A percentile compares a stretch with the other conserved stretches of the same genome.
phyloP scores from a whole-genome alignment of 1,284 basidiomycete genomes.

The Butyriboletus pseudospeciosus region DNA sequence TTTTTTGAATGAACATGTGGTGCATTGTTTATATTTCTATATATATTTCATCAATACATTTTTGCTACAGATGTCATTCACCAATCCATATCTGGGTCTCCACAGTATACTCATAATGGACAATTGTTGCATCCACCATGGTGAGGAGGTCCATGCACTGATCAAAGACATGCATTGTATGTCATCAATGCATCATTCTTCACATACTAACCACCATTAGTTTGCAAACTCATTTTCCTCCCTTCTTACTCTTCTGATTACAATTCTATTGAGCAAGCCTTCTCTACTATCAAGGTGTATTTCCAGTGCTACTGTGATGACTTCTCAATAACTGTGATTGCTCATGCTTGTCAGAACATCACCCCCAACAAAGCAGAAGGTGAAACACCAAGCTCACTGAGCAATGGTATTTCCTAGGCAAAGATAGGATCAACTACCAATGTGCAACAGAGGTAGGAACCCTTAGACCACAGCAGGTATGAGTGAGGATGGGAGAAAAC shows the following conservation, averaged over 20 bases:
- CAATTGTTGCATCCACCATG: neutral
- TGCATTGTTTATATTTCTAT: no score
- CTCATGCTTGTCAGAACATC: neutral
- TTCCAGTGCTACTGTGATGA: neutral
- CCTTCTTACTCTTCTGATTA: neutral
- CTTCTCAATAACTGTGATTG: neutral
- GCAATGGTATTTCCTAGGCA: no score
- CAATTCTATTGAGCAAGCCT: neutral
- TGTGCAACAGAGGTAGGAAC: no score
- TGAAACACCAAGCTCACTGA: no score
- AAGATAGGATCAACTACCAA: no score
- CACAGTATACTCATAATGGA: neutral
- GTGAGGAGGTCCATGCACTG: neutral
- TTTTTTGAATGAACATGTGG: no score
- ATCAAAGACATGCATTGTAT: neutral
- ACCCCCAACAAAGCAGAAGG: constrained; percentile 1
- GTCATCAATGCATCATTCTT: no score
- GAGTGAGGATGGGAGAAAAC: no score
- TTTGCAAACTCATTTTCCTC: neutral
- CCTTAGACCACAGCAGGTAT: no score
- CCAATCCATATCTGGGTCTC: neutral
- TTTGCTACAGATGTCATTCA: neutral
- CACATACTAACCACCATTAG: neutral
- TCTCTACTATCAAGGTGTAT: neutral
- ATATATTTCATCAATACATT: neutral